Percentiles rank a stretch among this genome's conserved stretches.
phyloP scores from a whole-genome alignment of 148 eudicot genomes.

The Fallopia convolvulus region DNA sequence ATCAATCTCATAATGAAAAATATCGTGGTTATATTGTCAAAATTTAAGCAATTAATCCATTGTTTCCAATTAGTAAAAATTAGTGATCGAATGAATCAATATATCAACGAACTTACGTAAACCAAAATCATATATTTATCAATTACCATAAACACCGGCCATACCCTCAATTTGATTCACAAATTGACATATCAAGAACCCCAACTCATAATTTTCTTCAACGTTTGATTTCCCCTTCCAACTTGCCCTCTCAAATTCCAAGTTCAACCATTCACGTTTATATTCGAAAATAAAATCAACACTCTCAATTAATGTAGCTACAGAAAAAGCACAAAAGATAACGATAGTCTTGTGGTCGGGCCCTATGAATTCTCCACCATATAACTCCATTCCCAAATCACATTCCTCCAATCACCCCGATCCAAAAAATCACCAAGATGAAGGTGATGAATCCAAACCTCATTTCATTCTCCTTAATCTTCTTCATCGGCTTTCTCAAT shows the following conservation, averaged over 20 bases:
- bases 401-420: not conserved
- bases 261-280: not conserved
- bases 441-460: not conserved
- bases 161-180: not conserved
- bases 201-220: not conserved
- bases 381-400: not conserved
- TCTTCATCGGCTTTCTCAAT: not conserved
- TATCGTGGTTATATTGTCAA: no score
- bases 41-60: no score
- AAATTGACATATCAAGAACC: not conserved
- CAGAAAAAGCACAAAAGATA: not conserved
- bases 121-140: no score
- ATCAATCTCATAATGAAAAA: no score
- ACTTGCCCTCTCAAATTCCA: not conserved
- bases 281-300: not conserved
- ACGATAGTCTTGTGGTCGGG: not conserved
- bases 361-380: not conserved
- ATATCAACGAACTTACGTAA: no score
- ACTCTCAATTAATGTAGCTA: not conserved
- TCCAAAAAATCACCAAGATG: not conserved
- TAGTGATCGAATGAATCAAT: no score
- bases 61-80: no score
- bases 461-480: not conserved
- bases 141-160: no score
- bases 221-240: not conserved